Evolutionary conservation across 495 filamentous ascomycete genomes (phyloP).

Genomic region (Terfezia boudieri): DNA sequence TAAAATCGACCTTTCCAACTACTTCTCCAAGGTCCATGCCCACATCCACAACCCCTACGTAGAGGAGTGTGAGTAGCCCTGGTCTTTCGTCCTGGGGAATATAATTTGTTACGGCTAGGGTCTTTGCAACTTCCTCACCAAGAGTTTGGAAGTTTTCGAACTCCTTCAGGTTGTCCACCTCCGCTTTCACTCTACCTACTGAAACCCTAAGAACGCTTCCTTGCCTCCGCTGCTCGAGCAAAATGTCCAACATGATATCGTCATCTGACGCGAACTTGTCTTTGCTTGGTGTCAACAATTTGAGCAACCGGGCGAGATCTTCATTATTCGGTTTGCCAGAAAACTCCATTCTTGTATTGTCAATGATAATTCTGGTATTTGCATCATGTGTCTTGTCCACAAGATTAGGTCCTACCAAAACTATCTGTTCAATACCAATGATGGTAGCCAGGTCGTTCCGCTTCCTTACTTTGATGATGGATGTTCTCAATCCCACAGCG

Average conservation of each 20-base stretch:
- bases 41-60: conserved; percentile 38
- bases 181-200: conserved; percentile 35
- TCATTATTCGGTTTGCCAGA: conserved; percentile 45
- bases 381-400: conserved; percentile 25
- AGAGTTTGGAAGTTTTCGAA: conserved; percentile 43
- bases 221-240: conserved; percentile 73
- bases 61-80: conserved; percentile 52
- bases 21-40: conserved; percentile 35
- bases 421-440: conserved; percentile 51
- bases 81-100: conserved; percentile 89
- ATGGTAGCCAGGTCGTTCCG: conserved; percentile 35
- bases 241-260: conserved; percentile 82
- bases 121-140: conserved; percentile 49
- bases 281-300: conserved; percentile 74
- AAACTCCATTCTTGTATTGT: conserved; percentile 51
- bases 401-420: conserved; percentile 41
- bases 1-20: conserved; percentile 40
- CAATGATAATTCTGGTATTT: conserved; percentile 22
- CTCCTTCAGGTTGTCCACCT: conserved; percentile 34
- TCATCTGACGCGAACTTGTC: conserved; percentile 80
- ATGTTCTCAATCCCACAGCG: conserved; percentile 48
- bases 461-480: conserved; percentile 51
- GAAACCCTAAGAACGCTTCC: conserved; percentile 60
- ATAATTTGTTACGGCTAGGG: conserved; percentile 81
- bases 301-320: conserved; percentile 62